Conservation (phyloP, 148 eudicot genomes). For the Beta vulgaris region DNA sequence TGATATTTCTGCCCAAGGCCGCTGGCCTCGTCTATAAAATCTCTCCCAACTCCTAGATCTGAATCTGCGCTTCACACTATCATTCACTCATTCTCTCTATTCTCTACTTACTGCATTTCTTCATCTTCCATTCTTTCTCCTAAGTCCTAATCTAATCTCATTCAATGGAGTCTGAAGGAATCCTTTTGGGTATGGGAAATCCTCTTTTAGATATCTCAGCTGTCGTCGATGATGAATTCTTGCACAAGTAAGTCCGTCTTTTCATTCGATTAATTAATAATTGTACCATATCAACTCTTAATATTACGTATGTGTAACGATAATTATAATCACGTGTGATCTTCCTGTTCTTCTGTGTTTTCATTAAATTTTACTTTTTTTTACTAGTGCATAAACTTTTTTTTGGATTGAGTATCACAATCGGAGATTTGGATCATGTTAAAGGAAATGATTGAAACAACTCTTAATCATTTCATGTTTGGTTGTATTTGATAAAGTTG, state of each 20-base stretch:
- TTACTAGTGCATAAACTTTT: neutral
- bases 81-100: neutral
- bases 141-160: neutral
- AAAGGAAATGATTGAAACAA: neutral
- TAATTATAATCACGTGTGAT: no score
- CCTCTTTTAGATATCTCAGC: constrained; percentile 11
- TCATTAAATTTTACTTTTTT: no score
- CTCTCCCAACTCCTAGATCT: neutral
- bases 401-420: neutral
- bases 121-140: neutral
- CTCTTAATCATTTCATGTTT: neutral
- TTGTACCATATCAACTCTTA: no score
- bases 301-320: no score
- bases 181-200: constrained; percentile 8
- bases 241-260: neutral
- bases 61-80: constrained; percentile 7
- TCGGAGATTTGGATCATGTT: neutral
- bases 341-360: no score
- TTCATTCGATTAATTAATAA: neutral
- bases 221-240: neutral
- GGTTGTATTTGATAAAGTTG: neutral
- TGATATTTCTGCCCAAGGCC: neutral
- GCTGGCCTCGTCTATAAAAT: neutral
- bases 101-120: neutral
- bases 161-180: neutral